Evolutionary conservation across 2,329 filamentous ascomycete species (phyloP).

Genomic region (Fragosphaeria purpurea): DNA sequence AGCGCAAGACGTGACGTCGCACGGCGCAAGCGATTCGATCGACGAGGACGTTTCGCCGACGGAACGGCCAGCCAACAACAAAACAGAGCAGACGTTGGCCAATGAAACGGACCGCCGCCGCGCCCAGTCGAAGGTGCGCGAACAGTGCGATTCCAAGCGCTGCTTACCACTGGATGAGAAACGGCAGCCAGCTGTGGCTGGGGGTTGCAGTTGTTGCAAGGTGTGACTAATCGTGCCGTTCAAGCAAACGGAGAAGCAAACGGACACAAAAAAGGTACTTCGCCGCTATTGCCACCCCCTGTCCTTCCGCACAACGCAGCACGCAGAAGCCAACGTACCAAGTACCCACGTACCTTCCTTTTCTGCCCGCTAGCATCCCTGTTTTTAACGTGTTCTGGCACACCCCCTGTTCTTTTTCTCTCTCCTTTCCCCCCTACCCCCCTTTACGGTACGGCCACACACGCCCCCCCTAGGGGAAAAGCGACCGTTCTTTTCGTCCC

Average conservation of each 20-base stretch:
- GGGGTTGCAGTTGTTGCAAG: neutral
- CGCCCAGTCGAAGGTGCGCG: constrained; percentile 3
- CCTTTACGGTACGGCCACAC: neutral
- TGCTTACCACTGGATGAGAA: neutral
- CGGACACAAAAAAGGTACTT: constrained; percentile 9
- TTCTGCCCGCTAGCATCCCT: constrained; percentile 7
- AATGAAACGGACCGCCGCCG: neutral
- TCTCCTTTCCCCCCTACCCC: constrained; percentile 1
- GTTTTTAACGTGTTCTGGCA: constrained; percentile 7
- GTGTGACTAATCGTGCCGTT: constrained; percentile 12
- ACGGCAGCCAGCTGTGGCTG: constrained; percentile 3
- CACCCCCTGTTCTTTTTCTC: neutral
- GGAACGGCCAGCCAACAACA: neutral
- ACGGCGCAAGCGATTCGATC: neutral
- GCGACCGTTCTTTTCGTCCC: neutral
- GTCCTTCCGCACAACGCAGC: constrained; percentile 4
- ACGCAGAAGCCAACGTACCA: constrained; percentile 4
- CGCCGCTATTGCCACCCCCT: constrained; percentile 14
- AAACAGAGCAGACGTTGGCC: neutral
- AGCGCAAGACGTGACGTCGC: neutral
- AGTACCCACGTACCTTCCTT: constrained; percentile 3
- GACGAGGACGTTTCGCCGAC: neutral
- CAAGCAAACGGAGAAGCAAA: neutral
- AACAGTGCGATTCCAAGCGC: constrained; percentile 1
- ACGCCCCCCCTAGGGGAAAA: neutral